phyloP scores from a whole-genome alignment of 148 eudicot species.

The Rhododendron mucronatum region DNA sequence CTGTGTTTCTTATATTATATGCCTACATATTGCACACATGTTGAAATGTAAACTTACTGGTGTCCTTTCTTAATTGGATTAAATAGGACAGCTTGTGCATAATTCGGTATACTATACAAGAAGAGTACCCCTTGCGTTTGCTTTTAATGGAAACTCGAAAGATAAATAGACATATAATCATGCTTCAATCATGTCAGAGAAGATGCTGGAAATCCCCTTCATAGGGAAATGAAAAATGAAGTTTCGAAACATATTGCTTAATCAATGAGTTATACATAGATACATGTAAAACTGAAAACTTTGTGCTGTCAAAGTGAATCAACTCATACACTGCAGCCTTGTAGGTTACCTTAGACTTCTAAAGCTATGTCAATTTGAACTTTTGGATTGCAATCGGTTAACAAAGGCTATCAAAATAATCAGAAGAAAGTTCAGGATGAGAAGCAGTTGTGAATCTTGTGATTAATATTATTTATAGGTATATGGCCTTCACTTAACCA shows the following conservation, averaged over 20 bases:
- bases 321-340: background rate
- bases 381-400: background rate
- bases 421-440: background rate
- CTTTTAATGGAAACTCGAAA: background rate
- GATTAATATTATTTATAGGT: background rate
- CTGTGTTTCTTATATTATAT: background rate
- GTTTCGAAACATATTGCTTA: background rate
- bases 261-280: background rate
- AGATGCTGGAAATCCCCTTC: background rate
- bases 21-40: background rate
- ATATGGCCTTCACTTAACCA: background rate
- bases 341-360: background rate
- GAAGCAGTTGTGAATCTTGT: background rate
- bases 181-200: background rate
- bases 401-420: background rate
- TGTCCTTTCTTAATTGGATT: background rate
- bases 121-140: background rate
- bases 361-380: background rate
- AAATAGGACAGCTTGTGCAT: background rate
- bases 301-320: background rate
- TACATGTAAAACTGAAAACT: background rate
- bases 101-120: background rate
- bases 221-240: background rate
- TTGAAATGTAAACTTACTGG: background rate
- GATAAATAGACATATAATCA: background rate